Percentiles rank a stretch among this genome's conserved stretches.
Conservation (phyloP, 1,284 basidiomycete genomes). For the Phylloporus sp. region DNA sequence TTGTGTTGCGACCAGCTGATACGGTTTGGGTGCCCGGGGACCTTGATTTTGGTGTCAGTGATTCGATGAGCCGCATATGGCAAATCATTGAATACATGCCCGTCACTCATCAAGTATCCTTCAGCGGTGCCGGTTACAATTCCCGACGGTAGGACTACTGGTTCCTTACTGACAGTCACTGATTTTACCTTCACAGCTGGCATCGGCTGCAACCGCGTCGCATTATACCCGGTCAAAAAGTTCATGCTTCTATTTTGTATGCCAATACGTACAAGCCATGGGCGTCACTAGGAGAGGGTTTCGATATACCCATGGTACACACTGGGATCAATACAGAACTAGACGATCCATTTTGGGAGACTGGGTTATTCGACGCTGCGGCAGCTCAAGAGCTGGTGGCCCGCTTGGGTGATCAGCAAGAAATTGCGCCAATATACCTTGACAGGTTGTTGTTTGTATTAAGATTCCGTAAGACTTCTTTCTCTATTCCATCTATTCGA, state of each 20-base stretch:
- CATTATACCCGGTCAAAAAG: constrained; percentile 20
- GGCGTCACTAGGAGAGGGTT: constrained; percentile 38
- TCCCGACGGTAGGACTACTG: constrained; percentile 21
- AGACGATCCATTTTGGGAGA: constrained; percentile 31
- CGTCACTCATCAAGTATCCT: constrained; percentile 36
- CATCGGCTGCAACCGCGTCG: constrained; percentile 20
- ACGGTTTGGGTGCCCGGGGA: constrained; percentile 36
- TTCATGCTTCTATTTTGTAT: constrained; percentile 41
- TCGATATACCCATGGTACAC: constrained; percentile 31
- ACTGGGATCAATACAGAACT: constrained; percentile 9
- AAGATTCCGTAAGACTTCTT: constrained; percentile 5
- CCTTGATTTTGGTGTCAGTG: constrained; percentile 25
- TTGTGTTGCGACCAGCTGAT: constrained; percentile 32
- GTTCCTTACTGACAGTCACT: not conserved
- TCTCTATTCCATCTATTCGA: not conserved
- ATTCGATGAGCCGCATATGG: constrained; percentile 35
- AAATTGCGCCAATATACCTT: constrained; percentile 30
- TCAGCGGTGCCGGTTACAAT: constrained; percentile 19
- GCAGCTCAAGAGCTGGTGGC: constrained; percentile 27
- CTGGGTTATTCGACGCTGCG: constrained; percentile 34
- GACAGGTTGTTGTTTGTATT: constrained; percentile 24
- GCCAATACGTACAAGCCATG: constrained; percentile 33
- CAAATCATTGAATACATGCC: constrained; percentile 34
- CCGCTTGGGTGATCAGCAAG: constrained; percentile 16
- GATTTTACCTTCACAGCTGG: constrained; percentile 21